These are phyloP conservation scores for Dictyostelium discoideum DNA, from an alignment of 78 protist genomes.

Conservation along the genomic window DNA sequence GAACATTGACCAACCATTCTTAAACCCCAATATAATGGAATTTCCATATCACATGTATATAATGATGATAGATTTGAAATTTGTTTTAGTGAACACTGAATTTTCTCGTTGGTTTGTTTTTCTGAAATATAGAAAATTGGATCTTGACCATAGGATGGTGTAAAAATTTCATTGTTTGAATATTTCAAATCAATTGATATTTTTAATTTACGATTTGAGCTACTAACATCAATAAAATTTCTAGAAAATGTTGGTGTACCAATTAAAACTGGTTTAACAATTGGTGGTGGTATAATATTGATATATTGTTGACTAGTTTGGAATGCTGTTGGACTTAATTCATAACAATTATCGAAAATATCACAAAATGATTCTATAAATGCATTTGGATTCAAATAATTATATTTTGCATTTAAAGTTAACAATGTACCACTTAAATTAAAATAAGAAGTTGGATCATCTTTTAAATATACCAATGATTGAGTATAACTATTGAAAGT, in stretches of 20 bases:
- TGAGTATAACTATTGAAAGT: neutral
- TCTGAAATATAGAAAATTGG: neutral
- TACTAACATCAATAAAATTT: neutral
- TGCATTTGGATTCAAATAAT: neutral
- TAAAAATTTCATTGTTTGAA: neutral
- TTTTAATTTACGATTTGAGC: neutral
- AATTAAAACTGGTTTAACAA: neutral
- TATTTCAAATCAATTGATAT: neutral
- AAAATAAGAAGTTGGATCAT: neutral
- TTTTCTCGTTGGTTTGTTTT: neutral
- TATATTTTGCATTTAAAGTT: neutral
- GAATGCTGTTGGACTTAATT: neutral
- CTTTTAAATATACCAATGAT: neutral
- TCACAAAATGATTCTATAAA: neutral
- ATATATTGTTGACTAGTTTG: neutral
- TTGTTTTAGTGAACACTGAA: neutral
- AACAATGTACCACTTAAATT: neutral
- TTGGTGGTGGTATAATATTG: neutral
- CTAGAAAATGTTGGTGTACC: slow-evolving; percentile 8
- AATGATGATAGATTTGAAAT: neutral
- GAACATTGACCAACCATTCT: neutral
- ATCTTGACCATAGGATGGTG: neutral
- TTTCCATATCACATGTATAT: neutral
- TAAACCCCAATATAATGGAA: slow-evolving; percentile 8
- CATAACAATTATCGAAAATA: neutral